These are phyloP conservation scores for Oryza glaberrima DNA, from an alignment of 176 grass and related monocot species.

Conservation along the genomic window DNA sequence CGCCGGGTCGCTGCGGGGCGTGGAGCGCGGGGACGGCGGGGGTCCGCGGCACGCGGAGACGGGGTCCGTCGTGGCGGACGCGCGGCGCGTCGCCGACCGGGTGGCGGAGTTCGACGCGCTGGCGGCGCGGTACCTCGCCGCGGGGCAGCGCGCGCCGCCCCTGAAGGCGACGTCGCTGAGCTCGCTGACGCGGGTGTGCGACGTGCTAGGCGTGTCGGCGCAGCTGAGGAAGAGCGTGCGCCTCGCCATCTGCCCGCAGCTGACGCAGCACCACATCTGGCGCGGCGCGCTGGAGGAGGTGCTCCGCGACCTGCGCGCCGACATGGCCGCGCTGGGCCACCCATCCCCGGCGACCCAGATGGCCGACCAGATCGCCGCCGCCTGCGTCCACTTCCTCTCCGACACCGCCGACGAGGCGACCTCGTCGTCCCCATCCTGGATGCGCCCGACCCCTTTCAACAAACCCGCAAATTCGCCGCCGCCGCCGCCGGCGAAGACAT, in stretches of 20 bases:
- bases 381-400: slow-evolving; percentile 55
- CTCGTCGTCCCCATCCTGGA: slow-evolving; percentile 67
- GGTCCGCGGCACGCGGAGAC: slow-evolving; percentile 25
- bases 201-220: slow-evolving; percentile 69
- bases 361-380: slow-evolving; percentile 66
- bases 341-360: slow-evolving; percentile 47
- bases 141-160: slow-evolving; percentile 14
- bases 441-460: slow-evolving; percentile 59
- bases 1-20: slow-evolving; percentile 35
- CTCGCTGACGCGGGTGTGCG: slow-evolving; percentile 65
- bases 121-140: slow-evolving; percentile 48
- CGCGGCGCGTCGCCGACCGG: slow-evolving; percentile 34
- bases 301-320: slow-evolving; percentile 59
- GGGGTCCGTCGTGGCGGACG: slow-evolving; percentile 37
- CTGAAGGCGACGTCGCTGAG: slow-evolving; percentile 43
- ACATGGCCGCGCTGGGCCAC: slow-evolving; percentile 45
- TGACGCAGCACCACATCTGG: slow-evolving; percentile 86
- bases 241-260: slow-evolving; percentile 73
- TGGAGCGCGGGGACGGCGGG: slow-evolving; percentile 36
- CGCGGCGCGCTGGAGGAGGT: slow-evolving; percentile 71
- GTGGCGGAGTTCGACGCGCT: slow-evolving; percentile 62
- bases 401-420: slow-evolving; percentile 36
- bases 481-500: slow-evolving; percentile 49
- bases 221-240: slow-evolving; percentile 71
- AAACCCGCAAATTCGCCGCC: slow-evolving; percentile 35